Conservation (phyloP, 768 basidiomycete genomes). For the Serendipita sp. region DNA sequence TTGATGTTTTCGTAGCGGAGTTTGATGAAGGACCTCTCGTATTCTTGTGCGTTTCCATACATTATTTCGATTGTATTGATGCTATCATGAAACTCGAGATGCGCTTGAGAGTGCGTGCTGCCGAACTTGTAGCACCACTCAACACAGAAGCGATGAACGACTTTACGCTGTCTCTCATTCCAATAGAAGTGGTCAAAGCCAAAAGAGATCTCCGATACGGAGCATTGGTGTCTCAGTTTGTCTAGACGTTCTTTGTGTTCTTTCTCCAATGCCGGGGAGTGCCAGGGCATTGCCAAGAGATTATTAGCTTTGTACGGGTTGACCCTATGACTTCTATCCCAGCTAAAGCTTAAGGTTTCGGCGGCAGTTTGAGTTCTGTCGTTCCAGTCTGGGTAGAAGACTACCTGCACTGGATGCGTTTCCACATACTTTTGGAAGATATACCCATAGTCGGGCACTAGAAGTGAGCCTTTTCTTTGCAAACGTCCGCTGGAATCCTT, state of each 20-base stretch:
- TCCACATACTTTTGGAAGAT: not conserved
- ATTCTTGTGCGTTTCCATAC: not conserved
- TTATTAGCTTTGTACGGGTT: not conserved
- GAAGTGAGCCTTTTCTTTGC: not conserved
- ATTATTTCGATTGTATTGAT: not conserved
- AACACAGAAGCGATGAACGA: not conserved
- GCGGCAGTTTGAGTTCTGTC: not conserved
- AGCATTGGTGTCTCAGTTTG: not conserved
- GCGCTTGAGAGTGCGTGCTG: not conserved
- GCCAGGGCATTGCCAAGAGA: not conserved
- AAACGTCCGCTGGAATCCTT: not conserved
- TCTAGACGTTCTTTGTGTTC: not conserved
- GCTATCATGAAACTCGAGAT: not conserved
- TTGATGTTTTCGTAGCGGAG: not conserved
- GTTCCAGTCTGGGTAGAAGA: not conserved
- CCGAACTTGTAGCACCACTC: not conserved
- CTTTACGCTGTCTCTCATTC: not conserved
- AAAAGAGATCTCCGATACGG: not conserved
- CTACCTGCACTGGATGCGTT: not conserved
- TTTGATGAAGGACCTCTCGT: not conserved
- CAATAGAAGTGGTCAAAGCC: constrained; percentile 1
- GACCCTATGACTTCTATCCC: not conserved
- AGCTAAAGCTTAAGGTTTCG: not conserved
- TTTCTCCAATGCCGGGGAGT: not conserved
- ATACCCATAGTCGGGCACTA: not conserved